Conservation (phyloP, 345 rosid genomes). For the Cardamine occulta region DNA sequence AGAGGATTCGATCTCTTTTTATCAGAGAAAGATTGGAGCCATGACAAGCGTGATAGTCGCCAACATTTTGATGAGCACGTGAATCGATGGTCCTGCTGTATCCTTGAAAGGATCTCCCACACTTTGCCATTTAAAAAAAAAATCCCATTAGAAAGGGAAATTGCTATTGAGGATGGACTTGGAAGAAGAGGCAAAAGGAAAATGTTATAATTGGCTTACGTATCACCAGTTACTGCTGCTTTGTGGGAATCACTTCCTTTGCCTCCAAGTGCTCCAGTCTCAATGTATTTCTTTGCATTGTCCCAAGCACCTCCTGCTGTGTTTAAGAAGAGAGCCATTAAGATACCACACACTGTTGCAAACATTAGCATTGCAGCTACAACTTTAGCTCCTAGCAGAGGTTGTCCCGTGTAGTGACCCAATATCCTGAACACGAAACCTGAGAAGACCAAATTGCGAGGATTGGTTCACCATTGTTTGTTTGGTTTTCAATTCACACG, state of each 20-base stretch:
- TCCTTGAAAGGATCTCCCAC: conserved; percentile 98
- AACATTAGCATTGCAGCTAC: conserved; percentile 96
- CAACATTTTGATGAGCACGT: conserved; percentile 77
- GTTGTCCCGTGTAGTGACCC: conserved; percentile 83
- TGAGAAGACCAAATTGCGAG: conserved; percentile 41
- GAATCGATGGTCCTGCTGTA: conserved; percentile 95
- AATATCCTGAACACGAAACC: conserved; percentile 79
- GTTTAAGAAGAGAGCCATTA: conserved; percentile 97
- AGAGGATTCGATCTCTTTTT: not conserved
- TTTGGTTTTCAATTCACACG: not conserved
- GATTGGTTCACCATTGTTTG: not conserved
- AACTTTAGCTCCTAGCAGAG: conserved; percentile 94
- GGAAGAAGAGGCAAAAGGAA: not conserved
- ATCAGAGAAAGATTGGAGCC: conserved; percentile 82
- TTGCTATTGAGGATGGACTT: not conserved
- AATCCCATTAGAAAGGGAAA: not conserved
- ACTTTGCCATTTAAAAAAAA: conserved; percentile 49
- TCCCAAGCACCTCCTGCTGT: conserved; percentile 99
- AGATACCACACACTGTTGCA: conserved; percentile 95
- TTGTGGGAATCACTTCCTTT: conserved; percentile 96
- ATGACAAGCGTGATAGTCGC: conserved; percentile 94
- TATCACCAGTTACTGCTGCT: conserved; percentile 96
- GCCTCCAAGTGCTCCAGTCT: conserved; percentile 96
- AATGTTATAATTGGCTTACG: conserved; percentile 56
- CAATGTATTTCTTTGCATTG: conserved; percentile 92